These are phyloP conservation scores for Wallacemonas rigidus DNA, from an alignment of 208 protist genomes.

Conservation along the genomic window DNA sequence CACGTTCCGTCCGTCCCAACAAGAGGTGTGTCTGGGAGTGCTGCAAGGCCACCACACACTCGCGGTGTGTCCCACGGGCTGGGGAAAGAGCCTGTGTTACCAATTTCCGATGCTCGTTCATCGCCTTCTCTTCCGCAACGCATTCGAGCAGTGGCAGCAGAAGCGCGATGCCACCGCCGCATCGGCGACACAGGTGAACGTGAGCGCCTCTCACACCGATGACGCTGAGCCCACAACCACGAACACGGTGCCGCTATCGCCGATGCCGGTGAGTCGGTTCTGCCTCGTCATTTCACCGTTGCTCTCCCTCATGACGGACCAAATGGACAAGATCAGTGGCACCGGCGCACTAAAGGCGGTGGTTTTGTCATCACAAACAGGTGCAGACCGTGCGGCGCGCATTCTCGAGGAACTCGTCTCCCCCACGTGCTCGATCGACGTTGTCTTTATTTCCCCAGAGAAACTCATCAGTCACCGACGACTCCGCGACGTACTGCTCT, in stretches of 20 bases:
- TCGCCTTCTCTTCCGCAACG: constrained; percentile 61
- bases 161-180: neutral
- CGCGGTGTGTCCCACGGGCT: constrained; percentile 94
- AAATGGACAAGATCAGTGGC: constrained; percentile 63
- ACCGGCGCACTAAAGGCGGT: constrained; percentile 43
- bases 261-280: constrained; percentile 45
- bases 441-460: constrained; percentile 88
- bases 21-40: constrained; percentile 72
- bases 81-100: constrained; percentile 96
- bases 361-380: constrained; percentile 57
- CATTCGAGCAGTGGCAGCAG: constrained; percentile 41
- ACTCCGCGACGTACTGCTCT: constrained; percentile 45
- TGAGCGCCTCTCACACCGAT: neutral
- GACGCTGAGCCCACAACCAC: neutral
- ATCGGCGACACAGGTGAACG: neutral
- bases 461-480: constrained; percentile 52
- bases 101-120: constrained; percentile 93
- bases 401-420: constrained; percentile 47
- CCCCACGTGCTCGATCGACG: constrained; percentile 57
- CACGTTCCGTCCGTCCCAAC: constrained; percentile 76
- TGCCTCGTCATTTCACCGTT: constrained; percentile 95
- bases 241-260: neutral
- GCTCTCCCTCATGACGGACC: constrained; percentile 96
- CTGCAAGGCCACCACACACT: constrained; percentile 79
- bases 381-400: constrained; percentile 37